A percentile compares a stretch with the other conserved stretches of the same genome.
Evolutionary conservation across 75 land plant species (phyloP).

Genomic region (Selaginella tamariscina): DNA sequence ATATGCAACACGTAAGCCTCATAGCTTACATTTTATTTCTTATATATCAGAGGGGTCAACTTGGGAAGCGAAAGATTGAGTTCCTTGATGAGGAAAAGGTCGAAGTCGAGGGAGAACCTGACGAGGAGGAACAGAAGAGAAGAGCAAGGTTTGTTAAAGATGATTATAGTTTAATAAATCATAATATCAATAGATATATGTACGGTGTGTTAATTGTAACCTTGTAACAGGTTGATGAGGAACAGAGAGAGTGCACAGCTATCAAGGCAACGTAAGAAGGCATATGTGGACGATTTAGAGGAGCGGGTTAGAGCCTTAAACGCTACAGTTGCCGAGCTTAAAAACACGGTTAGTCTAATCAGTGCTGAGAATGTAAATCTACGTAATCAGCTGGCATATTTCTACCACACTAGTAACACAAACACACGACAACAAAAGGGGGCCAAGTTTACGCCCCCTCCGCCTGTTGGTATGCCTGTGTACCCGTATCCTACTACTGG

Average conservation of each 20-base stretch:
- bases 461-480: background rate
- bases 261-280: conserved; percentile 91
- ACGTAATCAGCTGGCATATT: conserved; percentile 39
- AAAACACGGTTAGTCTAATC: conserved; percentile 45
- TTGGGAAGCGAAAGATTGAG: background rate
- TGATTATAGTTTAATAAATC: too few relatives aligned
- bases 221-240: conserved; percentile 80
- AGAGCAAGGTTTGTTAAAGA: too few relatives aligned
- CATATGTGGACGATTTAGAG: conserved; percentile 88
- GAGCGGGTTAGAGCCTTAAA: conserved; percentile 65
- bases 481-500: background rate
- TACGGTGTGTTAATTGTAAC: too few relatives aligned
- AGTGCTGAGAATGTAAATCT: conserved; percentile 84
- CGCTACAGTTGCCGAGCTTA: conserved; percentile 65
- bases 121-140: conserved; percentile 58
- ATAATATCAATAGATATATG: too few relatives aligned
- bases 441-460: background rate
- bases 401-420: background rate
- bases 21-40: too few relatives aligned
- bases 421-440: background rate
- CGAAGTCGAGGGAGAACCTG: background rate
- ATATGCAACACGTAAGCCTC: too few relatives aligned
- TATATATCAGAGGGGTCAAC: too few relatives aligned
- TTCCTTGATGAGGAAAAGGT: background rate
- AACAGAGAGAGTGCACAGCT: conserved; percentile 95